Percentiles rank a stretch among this genome's conserved stretches.
These are phyloP conservation scores for Hanseniaspora thailandica DNA, from an alignment of 805 yeast species.

Conservation along the genomic window DNA sequence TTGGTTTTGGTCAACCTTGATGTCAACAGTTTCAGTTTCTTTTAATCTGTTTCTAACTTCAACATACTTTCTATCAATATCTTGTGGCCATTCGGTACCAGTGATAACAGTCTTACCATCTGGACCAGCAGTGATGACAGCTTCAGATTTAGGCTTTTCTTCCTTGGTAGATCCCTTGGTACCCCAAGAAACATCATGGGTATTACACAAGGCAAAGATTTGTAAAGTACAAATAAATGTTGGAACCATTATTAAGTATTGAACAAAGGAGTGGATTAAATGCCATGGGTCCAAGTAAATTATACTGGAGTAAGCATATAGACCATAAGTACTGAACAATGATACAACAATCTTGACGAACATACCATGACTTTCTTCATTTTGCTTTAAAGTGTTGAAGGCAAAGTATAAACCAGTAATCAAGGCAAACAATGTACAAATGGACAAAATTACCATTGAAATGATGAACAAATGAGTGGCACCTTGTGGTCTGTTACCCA, in stretches of 20 bases:
- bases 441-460: slow-evolving; percentile 58
- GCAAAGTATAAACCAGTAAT: slow-evolving; percentile 76
- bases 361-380: slow-evolving; percentile 34
- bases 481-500: slow-evolving; percentile 98
- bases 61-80: slow-evolving; percentile 29
- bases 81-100: slow-evolving; percentile 34
- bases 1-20: slow-evolving; percentile 24
- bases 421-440: slow-evolving; percentile 73
- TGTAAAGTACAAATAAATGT: slow-evolving; percentile 85
- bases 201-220: slow-evolving; percentile 93
- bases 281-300: slow-evolving; percentile 96
- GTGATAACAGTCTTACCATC: slow-evolving; percentile 77
- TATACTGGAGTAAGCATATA: slow-evolving; percentile 70
- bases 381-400: slow-evolving; percentile 37
- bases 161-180: slow-evolving; percentile 86
- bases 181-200: slow-evolving; percentile 99
- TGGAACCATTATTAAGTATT: slow-evolving; percentile 81
- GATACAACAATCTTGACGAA: slow-evolving; percentile 74
- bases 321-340: slow-evolving; percentile 79
- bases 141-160: slow-evolving; percentile 60
- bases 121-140: slow-evolving; percentile 68
- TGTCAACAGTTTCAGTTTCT: slow-evolving; percentile 26
- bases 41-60: slow-evolving; percentile 31
- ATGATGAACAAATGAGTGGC: slow-evolving; percentile 66
- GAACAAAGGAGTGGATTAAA: slow-evolving; percentile 71